Evolutionary conservation across 2,329 filamentous ascomycete species (phyloP).

Genomic region (Phaeosphaeria sp.): DNA sequence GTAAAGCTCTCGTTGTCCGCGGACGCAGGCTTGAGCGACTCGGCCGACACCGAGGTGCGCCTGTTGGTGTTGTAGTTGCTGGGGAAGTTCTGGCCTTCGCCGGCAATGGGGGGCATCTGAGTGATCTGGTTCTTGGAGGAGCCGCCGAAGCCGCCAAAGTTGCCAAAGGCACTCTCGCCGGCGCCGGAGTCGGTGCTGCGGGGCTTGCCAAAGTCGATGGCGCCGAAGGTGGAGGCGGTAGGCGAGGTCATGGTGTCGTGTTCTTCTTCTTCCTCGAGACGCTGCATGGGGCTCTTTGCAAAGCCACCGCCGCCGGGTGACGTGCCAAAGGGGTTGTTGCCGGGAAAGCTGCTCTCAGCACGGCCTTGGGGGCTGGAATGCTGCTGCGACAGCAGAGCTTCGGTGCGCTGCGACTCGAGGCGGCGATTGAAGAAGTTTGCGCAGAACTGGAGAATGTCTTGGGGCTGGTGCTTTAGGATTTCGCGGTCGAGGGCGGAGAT

Average conservation of each 20-base stretch:
- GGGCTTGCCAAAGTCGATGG: slow-evolving; percentile 50
- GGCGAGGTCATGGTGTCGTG: slow-evolving; percentile 77
- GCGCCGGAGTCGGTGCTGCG: slow-evolving; percentile 49
- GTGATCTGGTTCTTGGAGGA: slow-evolving; percentile 45
- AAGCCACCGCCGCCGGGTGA: slow-evolving; percentile 50
- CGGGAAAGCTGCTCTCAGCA: slow-evolving; percentile 77
- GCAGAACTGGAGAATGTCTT: slow-evolving; percentile 73
- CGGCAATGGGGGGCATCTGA: slow-evolving; percentile 52
- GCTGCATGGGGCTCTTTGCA: slow-evolving; percentile 59
- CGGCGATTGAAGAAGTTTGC: slow-evolving; percentile 71
- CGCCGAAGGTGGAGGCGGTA: slow-evolving; percentile 60
- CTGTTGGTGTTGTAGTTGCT: slow-evolving; percentile 93
- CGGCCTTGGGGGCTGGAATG: slow-evolving; percentile 52
- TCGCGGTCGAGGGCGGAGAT: slow-evolving; percentile 69
- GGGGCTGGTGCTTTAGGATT: slow-evolving; percentile 63
- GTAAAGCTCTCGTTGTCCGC: slow-evolving; percentile 88
- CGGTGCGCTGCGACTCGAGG: slow-evolving; percentile 68
- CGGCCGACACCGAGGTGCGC: slow-evolving; percentile 94
- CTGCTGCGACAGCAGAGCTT: slow-evolving; percentile 60
- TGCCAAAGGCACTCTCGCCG: slow-evolving; percentile 51
- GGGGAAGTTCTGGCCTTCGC: slow-evolving; percentile 74
- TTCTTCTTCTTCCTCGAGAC: slow-evolving; percentile 83
- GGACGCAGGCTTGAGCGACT: slow-evolving; percentile 89
- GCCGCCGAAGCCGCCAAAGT: slow-evolving; percentile 44
- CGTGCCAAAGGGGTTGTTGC: slow-evolving; percentile 76